These are phyloP conservation scores for Purpureocillium takamizusanense DNA, from an alignment of 2,329 filamentous ascomycete genomes.

Conservation along the genomic window DNA sequence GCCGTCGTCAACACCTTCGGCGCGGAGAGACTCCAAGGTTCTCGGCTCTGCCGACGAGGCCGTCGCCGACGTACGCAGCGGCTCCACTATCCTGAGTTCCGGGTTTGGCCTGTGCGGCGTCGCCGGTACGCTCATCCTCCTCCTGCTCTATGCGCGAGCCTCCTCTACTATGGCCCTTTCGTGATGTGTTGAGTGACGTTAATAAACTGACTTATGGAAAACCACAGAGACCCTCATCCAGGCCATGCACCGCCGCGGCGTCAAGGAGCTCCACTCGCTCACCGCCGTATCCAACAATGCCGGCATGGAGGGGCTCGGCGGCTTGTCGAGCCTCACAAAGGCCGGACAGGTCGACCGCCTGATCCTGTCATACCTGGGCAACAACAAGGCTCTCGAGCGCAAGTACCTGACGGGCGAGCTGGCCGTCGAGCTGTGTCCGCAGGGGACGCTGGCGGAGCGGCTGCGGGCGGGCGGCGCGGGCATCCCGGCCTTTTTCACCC, in stretches of 20 bases:
- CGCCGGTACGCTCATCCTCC: conserved; percentile 36
- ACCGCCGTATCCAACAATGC: conserved; percentile 79
- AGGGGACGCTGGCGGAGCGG: conserved; percentile 65
- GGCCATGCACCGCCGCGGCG: conserved; percentile 52
- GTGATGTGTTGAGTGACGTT: background rate
- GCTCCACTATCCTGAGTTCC: conserved; percentile 63
- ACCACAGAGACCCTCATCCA: conserved; percentile 59
- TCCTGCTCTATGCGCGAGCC: background rate
- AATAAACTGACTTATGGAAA: background rate
- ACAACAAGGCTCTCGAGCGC: conserved; percentile 67
- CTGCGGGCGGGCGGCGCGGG: conserved; percentile 65
- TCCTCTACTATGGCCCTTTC: background rate
- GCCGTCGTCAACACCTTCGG: conserved; percentile 6
- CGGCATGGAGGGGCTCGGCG: conserved; percentile 58
- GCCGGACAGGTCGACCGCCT: conserved; percentile 64
- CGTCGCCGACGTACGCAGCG: conserved; percentile 60
- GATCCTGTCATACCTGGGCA: conserved; percentile 67
- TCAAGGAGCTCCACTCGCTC: conserved; percentile 53
- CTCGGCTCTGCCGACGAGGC: conserved; percentile 54
- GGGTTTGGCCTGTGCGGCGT: conserved; percentile 80
- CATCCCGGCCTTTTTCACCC: conserved; percentile 74
- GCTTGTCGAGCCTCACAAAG: conserved; percentile 58
- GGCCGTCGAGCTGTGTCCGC: conserved; percentile 66
- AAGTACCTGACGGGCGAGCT: conserved; percentile 69
- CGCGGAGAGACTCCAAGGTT: conserved; percentile 33